phyloP scores from a whole-genome alignment of 2,329 filamentous ascomycete species.

The Hirsutella rhossiliensis region DNA sequence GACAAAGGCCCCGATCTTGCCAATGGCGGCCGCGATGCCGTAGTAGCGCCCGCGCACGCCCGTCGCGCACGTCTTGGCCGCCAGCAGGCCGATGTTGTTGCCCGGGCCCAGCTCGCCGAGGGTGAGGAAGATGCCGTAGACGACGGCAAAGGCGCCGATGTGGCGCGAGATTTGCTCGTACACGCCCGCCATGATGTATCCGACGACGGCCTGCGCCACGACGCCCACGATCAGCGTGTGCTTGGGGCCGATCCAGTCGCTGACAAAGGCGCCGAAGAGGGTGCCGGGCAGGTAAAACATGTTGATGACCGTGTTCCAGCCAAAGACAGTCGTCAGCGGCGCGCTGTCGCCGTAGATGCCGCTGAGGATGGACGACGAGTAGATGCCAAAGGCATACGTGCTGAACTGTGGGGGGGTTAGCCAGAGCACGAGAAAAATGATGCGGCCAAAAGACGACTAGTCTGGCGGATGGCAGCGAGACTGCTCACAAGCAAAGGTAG shows the following conservation, averaged over 20 bases:
- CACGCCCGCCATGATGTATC: conserved; percentile 78
- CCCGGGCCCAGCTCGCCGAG: conserved; percentile 58
- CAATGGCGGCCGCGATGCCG: conserved; percentile 58
- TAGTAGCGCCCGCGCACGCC: conserved; percentile 69
- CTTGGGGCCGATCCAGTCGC: conserved; percentile 69
- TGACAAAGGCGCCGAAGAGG: conserved; percentile 61
- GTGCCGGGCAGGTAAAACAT: conserved; percentile 82
- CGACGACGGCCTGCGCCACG: conserved; percentile 59
- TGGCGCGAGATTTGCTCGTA: conserved; percentile 56
- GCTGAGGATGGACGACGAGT: conserved; percentile 61
- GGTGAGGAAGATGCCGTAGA: conserved; percentile 25
- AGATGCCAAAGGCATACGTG: conserved; percentile 75
- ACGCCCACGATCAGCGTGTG: conserved; percentile 64
- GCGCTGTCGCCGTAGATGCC: conserved; percentile 47
- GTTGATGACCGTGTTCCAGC: conserved; percentile 83
- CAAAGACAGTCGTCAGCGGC: conserved; percentile 66
- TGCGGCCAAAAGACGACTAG: too few species aligned
- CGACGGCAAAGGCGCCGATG: conserved; percentile 23
- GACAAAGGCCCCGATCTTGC: conserved; percentile 74
- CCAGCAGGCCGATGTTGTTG: conserved; percentile 81
- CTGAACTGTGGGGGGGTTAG: conserved; percentile 43
- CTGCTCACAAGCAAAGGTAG: not conserved
- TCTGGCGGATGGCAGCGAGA: too few species aligned
- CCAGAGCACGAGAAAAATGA: too few species aligned
- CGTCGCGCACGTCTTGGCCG: conserved; percentile 79